These are phyloP conservation scores for Cordyceps cateniannulata DNA, from an alignment of 2,329 filamentous ascomycete genomes.

Conservation along the genomic window DNA sequence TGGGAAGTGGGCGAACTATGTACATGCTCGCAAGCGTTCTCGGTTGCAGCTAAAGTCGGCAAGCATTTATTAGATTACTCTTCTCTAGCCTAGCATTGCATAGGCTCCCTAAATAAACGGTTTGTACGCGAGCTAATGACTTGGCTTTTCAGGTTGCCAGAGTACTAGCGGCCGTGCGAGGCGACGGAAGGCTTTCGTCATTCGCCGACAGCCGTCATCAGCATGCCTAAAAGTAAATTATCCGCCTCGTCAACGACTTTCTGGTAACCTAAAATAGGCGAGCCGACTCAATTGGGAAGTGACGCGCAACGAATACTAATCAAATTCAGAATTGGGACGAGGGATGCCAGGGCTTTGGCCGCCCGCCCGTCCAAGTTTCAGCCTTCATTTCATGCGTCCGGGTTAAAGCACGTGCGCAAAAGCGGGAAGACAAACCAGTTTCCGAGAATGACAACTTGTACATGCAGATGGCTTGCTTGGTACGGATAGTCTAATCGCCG, in stretches of 20 bases:
- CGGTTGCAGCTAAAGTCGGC: neutral
- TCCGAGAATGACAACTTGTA: neutral
- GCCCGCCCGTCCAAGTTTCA: slow-evolving; percentile 2
- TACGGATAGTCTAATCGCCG: neutral
- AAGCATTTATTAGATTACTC: neutral
- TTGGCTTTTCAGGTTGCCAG: neutral
- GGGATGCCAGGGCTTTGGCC: neutral
- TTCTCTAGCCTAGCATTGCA: neutral
- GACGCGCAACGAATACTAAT: neutral
- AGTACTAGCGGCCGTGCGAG: neutral
- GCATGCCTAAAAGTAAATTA: neutral
- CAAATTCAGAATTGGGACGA: neutral
- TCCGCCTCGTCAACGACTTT: neutral
- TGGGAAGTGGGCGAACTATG: neutral
- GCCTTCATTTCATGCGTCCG: neutral
- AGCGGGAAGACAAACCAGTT: neutral
- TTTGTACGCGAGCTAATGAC: neutral
- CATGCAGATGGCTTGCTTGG: neutral
- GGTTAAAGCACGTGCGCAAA: neutral
- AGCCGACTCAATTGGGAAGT: neutral
- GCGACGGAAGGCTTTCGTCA: neutral
- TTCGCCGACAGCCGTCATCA: neutral
- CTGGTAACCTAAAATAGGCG: neutral
- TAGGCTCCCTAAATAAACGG: neutral
- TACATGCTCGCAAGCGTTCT: neutral